A percentile compares a stretch with the other conserved stretches of the same genome.
phyloP scores from a whole-genome alignment of 2,329 filamentous ascomycete genomes.

The Neonectria punicea region DNA sequence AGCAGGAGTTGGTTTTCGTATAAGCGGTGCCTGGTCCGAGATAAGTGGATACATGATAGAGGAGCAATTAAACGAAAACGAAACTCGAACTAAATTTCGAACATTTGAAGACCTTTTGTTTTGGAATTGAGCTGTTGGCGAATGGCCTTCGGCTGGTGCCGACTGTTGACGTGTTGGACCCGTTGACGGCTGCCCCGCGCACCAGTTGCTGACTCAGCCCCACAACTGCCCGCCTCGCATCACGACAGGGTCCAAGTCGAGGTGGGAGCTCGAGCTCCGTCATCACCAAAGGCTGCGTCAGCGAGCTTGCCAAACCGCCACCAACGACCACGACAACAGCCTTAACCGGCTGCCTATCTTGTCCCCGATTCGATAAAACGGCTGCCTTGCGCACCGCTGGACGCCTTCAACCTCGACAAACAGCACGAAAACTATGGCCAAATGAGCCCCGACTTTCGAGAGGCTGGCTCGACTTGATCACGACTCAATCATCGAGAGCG shows the following conservation, averaged over 20 bases:
- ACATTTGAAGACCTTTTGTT: not conserved
- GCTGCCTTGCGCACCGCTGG: not conserved
- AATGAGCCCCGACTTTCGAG: constrained; percentile 29
- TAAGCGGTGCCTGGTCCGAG: not conserved
- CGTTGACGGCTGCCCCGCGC: not conserved
- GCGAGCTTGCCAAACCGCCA: constrained; percentile 31
- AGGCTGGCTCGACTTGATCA: constrained; percentile 17
- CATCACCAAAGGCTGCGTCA: constrained; percentile 38
- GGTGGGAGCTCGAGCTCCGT: constrained; percentile 28
- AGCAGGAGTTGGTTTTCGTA: constrained; percentile 14
- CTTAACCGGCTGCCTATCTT: constrained; percentile 21
- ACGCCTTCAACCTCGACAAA: not conserved
- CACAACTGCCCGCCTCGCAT: constrained; percentile 14
- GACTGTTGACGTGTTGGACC: not conserved
- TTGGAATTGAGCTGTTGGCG: too few species aligned
- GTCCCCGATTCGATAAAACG: constrained; percentile 4
- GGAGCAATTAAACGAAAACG: not conserved
- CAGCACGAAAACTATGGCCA: constrained; percentile 28
- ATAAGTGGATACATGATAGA: not conserved
- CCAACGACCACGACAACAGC: constrained; percentile 28
- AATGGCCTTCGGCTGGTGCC: too few species aligned
- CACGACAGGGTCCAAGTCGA: constrained; percentile 10
- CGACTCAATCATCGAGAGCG: constrained; percentile 32
- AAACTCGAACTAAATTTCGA: not conserved
- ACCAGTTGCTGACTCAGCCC: constrained; percentile 28